phyloP scores from a whole-genome alignment of 805 yeast genomes.

The Wickerhamiella sergipiensis region DNA sequence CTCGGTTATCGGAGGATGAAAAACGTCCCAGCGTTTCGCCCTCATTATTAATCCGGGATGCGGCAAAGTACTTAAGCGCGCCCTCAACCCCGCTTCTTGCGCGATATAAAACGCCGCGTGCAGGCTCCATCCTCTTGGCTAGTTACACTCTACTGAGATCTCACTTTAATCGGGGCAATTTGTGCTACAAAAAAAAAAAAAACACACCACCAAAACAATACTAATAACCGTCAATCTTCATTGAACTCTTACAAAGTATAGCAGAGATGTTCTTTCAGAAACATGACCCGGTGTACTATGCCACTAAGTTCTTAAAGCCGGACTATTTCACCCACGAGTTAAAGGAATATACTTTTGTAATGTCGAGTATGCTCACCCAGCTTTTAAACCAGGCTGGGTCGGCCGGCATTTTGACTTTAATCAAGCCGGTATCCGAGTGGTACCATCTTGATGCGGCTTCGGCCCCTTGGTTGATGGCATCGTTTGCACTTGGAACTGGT shows the following conservation, averaged over 20 bases:
- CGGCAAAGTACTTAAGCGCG: background rate
- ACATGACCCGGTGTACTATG: background rate
- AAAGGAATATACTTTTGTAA: conserved; percentile 11
- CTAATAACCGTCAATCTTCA: background rate
- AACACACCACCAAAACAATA: background rate
- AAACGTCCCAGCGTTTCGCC: background rate
- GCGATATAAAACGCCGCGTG: background rate
- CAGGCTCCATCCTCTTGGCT: background rate
- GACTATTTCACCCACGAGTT: conserved; percentile 11
- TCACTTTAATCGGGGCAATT: too few species aligned
- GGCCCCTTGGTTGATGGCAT: conserved; percentile 53
- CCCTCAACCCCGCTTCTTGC: background rate
- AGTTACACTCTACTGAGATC: background rate
- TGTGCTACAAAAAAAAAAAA: too few species aligned
- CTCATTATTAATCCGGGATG: background rate
- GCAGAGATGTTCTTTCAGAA: background rate
- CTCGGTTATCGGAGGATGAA: background rate
- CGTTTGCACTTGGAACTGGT: conserved; percentile 58
- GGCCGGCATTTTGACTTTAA: conserved; percentile 15
- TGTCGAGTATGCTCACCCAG: conserved; percentile 43
- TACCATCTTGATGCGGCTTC: conserved; percentile 20
- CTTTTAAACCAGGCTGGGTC: conserved; percentile 35
- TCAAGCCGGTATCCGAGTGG: conserved; percentile 21
- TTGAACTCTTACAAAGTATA: background rate
- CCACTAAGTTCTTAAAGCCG: conserved; percentile 9